phyloP scores from a whole-genome alignment of 1,284 basidiomycete species.

The Neotropicomus parvogracilis region DNA sequence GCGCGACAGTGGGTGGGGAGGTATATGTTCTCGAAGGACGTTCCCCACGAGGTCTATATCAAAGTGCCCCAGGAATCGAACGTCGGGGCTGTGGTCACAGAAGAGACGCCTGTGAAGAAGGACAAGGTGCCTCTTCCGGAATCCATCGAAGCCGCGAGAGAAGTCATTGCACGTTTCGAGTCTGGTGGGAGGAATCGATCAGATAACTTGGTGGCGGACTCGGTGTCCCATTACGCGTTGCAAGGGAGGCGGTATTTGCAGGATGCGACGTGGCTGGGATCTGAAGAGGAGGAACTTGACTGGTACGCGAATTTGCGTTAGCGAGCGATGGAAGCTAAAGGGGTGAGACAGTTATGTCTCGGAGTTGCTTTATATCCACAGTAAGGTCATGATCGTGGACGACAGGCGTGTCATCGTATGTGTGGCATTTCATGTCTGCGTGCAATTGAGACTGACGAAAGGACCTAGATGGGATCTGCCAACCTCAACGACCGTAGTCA shows the following conservation, averaged over 20 bases:
- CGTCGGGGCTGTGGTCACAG: constrained; percentile 40
- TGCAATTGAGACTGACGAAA: constrained; percentile 1
- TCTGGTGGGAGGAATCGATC: constrained; percentile 50
- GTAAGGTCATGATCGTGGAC: constrained; percentile 91
- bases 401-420: constrained; percentile 81
- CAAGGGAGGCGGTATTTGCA: constrained; percentile 54
- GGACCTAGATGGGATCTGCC: constrained; percentile 75
- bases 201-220: constrained; percentile 64
- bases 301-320: constrained; percentile 46
- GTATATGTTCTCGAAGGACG: constrained; percentile 37
- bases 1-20: constrained; percentile 77
- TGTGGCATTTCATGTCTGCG: constrained; percentile 12
- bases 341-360: constrained; percentile 60
- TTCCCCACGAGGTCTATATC: constrained; percentile 51
- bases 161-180: constrained; percentile 67
- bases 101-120: constrained; percentile 52
- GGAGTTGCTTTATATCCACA: constrained; percentile 79
- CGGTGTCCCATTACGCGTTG: constrained; percentile 77
- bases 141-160: constrained; percentile 60
- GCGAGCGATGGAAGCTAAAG: constrained; percentile 7
- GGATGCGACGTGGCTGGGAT: constrained; percentile 81
- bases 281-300: constrained; percentile 75
- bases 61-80: constrained; percentile 45
- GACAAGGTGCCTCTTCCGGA: constrained; percentile 65
- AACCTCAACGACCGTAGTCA: constrained; percentile 88